These are phyloP conservation scores for Gentiana dahurica DNA, from an alignment of 257 asterid genomes.

Conservation along the genomic window DNA sequence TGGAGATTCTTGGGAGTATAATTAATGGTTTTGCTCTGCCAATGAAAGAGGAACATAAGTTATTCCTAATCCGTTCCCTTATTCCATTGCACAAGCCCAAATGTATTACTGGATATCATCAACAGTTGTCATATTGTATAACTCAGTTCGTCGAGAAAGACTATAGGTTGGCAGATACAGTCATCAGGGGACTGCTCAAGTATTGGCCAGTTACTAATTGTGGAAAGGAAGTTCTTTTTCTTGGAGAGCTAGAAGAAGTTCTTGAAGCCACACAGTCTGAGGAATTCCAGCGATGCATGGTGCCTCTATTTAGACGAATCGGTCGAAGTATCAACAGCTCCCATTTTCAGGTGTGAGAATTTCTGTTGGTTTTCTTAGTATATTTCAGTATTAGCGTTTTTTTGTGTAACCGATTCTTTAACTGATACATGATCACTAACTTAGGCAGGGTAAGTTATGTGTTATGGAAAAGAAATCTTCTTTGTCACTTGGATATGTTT, in stretches of 20 bases:
- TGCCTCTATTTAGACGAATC: conserved; percentile 71
- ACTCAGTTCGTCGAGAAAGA: conserved; percentile 86
- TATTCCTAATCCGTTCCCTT: conserved; percentile 70
- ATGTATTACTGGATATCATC: conserved; percentile 56
- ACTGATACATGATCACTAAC: no score
- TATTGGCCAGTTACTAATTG: conserved; percentile 90
- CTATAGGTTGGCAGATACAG: conserved; percentile 64
- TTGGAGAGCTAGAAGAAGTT: conserved; percentile 80
- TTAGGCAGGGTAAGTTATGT: no score
- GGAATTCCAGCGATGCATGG: conserved; percentile 76
- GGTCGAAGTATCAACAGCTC: conserved; percentile 74
- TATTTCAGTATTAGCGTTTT: neutral
- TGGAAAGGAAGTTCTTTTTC: conserved; percentile 81
- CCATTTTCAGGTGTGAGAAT: conserved; percentile 71
- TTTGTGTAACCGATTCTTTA: no score
- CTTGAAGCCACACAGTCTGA: conserved; percentile 70
- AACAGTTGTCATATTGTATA: conserved; percentile 66
- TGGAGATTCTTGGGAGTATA: conserved; percentile 89
- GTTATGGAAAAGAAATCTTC: no score
- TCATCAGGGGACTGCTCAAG: conserved; percentile 63
- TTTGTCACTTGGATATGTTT: no score
- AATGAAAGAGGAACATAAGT: conserved; percentile 91
- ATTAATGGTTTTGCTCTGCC: conserved; percentile 86
- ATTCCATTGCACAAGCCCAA: conserved; percentile 83
- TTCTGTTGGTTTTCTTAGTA: neutral